Evolutionary conservation across 2,329 filamentous ascomycete genomes (phyloP), one percentile per base, ranked within the genome.

Genomic region (Teratosphaeria pseudoeucalypti): DNA sequence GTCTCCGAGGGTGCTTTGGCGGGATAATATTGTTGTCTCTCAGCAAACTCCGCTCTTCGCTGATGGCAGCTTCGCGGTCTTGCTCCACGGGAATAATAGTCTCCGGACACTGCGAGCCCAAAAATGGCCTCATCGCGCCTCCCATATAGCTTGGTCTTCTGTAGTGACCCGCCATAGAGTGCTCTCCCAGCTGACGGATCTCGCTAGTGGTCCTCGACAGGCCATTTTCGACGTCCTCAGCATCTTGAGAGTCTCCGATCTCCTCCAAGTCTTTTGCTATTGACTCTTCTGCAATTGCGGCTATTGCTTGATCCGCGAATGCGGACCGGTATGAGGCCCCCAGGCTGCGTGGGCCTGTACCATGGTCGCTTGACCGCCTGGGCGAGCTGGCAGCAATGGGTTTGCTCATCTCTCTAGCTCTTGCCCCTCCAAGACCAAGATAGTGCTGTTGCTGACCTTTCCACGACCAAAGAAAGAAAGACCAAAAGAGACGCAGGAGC

Each of bases 71-170:
- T 56, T 82, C 77, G 29, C 78, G 75, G 64, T 86, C 83, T 63
- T 76, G 75, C 63, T 79, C 79, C 14, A 63, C 58, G 3, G 68
- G 68, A 29, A 67, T 59, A n/a, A 67, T 57, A 2, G 76, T 78
- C 72, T 71, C 76, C 63, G 73, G 76, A 34, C 85, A 65, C 58
- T 70, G 73, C 79, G 87, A 61, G 80, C 84, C 83, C 29, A 89
- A 81, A 60, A 95, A 79, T 3, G 87, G 86, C 58, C 90, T 81
- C 1, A 85, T 81, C 27, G 86, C 86, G 12, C 87, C 88, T 34
- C 87, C 85, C 52, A 94, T 85, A 69, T 86, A 88, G 65, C 85
- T 88, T 0, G 90, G 89, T 54, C 90, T 83, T 58, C 88, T 84
- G 75, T 94, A 96, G 34, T 83, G 83, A 39, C 82, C 81, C 19